Percentiles rank a stretch among this genome's conserved stretches.
phyloP scores from a whole-genome alignment of 805 yeast genomes.

The Candida easanensis region DNA sequence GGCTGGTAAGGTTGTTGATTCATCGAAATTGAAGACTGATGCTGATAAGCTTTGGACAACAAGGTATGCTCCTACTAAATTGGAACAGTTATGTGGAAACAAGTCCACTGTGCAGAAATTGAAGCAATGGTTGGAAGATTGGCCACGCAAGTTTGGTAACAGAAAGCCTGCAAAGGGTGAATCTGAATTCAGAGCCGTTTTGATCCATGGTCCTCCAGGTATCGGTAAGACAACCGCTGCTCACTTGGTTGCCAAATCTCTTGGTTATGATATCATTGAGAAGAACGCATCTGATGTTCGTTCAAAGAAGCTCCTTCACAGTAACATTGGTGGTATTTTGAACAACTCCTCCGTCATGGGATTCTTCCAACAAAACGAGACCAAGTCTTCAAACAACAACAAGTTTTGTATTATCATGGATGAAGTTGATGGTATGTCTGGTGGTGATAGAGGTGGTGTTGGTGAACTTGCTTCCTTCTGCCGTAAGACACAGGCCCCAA shows the following conservation, averaged over 20 bases:
- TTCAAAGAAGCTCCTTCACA: conserved; percentile 72
- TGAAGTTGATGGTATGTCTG: conserved; percentile 99
- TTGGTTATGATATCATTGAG: conserved; percentile 74
- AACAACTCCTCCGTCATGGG: conserved; percentile 84
- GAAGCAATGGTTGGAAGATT: conserved; percentile 69
- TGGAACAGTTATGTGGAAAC: conserved; percentile 87
- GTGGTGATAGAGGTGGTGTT: conserved; percentile 98
- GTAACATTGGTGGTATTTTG: conserved; percentile 65
- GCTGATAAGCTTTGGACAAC: conserved; percentile 86
- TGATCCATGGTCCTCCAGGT: conserved; percentile 87
- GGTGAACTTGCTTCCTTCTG: conserved; percentile 90
- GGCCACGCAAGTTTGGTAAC: conserved; percentile 64
- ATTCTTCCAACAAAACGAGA: conserved; percentile 46
- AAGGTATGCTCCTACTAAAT: conserved; percentile 79
- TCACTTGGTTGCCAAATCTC: conserved; percentile 62
- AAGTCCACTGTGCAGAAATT: conserved; percentile 69
- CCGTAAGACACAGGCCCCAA: conserved; percentile 80
- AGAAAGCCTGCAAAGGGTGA: conserved; percentile 60
- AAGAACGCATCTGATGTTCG: conserved; percentile 89
- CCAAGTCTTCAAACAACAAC: conserved; percentile 38
- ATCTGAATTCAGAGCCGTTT: conserved; percentile 72
- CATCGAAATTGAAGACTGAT: conserved; percentile 34
- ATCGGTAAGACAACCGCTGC: conserved; percentile 85
- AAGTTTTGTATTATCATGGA: conserved; percentile 90
- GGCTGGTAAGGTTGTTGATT: conserved; percentile 23